Percentiles rank a stretch among this genome's conserved stretches.
These are phyloP conservation scores for Phialophora macrospora DNA, from an alignment of 2,329 filamentous ascomycete species.

Conservation along the genomic window DNA sequence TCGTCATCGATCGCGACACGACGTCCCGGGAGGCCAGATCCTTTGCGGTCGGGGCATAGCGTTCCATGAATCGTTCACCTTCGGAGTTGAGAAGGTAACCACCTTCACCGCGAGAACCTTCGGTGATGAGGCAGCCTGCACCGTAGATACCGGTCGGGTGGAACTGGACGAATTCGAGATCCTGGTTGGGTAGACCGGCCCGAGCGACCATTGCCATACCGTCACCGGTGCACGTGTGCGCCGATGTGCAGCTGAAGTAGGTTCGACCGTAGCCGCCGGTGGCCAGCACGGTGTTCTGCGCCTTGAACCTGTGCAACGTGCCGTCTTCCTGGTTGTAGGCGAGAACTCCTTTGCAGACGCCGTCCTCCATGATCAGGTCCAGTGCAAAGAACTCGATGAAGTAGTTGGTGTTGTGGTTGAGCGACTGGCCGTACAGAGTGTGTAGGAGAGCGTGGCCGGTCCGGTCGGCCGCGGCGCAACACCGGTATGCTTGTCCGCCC, in stretches of 20 bases:
- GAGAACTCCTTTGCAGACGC: slow-evolving; percentile 50
- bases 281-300: slow-evolving; percentile 94
- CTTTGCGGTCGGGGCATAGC: slow-evolving; percentile 96
- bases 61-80: slow-evolving; percentile 99
- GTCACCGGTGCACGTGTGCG: slow-evolving; percentile 97
- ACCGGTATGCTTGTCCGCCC: slow-evolving; percentile 96
- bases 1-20: slow-evolving; percentile 95
- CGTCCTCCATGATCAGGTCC: slow-evolving; percentile 96
- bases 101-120: slow-evolving; percentile 96
- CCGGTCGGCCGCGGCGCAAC: slow-evolving; percentile 93
- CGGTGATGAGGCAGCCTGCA: slow-evolving; percentile 95
- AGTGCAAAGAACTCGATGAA: slow-evolving; percentile 99
- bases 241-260: slow-evolving; percentile 98
- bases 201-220: slow-evolving; percentile 99
- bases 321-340: slow-evolving; percentile 63
- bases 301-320: slow-evolving; percentile 93
- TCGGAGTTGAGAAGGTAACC: slow-evolving; percentile 97
- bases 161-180: slow-evolving; percentile 99
- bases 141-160: slow-evolving; percentile 99
- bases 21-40: slow-evolving; percentile 96
- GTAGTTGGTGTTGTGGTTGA: slow-evolving; percentile 98
- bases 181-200: slow-evolving; percentile 96
- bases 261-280: slow-evolving; percentile 97
- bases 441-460: slow-evolving; percentile 97
- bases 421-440: slow-evolving; percentile 96